These are phyloP conservation scores for Eucalyptus curtisii DNA, from an alignment of 345 rosid species.

Conservation along the genomic window DNA sequence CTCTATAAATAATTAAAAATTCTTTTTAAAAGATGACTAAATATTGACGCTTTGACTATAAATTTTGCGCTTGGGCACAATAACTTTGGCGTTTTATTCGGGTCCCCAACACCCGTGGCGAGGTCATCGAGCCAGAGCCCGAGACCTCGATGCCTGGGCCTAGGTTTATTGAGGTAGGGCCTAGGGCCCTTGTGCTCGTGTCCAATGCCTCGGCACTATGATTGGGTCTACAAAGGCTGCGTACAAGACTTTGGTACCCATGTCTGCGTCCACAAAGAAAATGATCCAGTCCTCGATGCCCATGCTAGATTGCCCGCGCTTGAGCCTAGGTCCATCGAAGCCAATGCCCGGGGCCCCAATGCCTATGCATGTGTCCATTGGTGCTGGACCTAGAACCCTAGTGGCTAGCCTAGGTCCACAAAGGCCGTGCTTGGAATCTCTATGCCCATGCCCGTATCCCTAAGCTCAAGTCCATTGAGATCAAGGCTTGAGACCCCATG, in stretches of 20 bases:
- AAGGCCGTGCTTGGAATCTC: background rate
- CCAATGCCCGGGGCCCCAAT: background rate
- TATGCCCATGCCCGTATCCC: background rate
- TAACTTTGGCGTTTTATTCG: rapidly evolving
- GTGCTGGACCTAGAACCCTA: rapidly evolving
- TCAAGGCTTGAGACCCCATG: background rate
- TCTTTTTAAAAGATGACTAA: background rate
- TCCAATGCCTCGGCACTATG: rapidly evolving
- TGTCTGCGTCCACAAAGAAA: background rate
- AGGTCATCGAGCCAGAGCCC: background rate
- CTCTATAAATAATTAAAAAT: background rate
- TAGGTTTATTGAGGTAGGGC: background rate
- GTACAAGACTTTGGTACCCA: background rate
- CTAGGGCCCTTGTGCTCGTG: background rate
- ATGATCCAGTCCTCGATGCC: background rate
- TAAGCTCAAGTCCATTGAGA: background rate
- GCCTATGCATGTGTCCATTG: background rate
- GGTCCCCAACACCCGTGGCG: rapidly evolving
- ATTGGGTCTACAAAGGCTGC: background rate
- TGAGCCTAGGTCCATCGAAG: background rate
- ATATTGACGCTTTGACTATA: background rate
- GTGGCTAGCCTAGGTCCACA: background rate
- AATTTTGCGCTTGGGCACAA: background rate
- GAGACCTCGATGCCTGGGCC: background rate
- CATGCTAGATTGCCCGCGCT: background rate